Evolutionary conservation across 2,329 filamentous ascomycete species (phyloP).

Genomic region (Hymenoscyphus repandus): DNA sequence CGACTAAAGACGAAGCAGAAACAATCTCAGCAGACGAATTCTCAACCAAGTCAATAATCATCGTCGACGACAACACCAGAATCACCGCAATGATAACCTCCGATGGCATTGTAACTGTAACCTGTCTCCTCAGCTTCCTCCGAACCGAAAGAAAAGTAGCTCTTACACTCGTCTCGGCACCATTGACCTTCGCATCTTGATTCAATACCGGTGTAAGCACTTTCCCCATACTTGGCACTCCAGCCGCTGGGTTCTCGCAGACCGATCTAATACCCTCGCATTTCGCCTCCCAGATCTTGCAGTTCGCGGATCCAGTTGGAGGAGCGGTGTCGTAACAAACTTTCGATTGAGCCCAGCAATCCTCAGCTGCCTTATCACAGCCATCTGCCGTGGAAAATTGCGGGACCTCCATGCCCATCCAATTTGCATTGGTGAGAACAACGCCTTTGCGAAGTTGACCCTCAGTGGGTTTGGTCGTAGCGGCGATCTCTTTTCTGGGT

Average conservation of each 20-base stretch:
- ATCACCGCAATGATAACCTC: too few relatives aligned
- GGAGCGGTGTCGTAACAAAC: constrained; percentile 55
- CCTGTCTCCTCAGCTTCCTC: background rate
- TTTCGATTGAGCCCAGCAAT: constrained; percentile 54
- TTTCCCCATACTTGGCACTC: constrained; percentile 42
- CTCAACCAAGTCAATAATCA: background rate
- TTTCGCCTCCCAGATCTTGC: constrained; percentile 57
- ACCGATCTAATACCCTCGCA: constrained; percentile 45
- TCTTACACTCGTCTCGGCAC: too few relatives aligned
- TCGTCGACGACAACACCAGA: too few relatives aligned
- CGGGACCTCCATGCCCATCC: constrained; percentile 60
- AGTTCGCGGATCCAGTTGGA: constrained; percentile 55
- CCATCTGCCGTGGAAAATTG: constrained; percentile 48
- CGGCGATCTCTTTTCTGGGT: constrained; percentile 1
- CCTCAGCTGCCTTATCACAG: constrained; percentile 53
- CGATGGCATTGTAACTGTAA: too few relatives aligned
- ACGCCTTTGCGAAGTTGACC: constrained; percentile 52
- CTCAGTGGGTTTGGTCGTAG: constrained; percentile 33
- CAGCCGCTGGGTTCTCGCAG: constrained; percentile 41
- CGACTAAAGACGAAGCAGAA: background rate
- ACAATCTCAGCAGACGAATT: background rate
- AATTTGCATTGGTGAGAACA: constrained; percentile 65
- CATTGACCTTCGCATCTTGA: background rate
- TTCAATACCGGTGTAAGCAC: constrained; percentile 27
- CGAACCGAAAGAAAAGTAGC: background rate